Conservation (phyloP, 495 filamentous ascomycete species). For the Extremus antarcticus region DNA sequence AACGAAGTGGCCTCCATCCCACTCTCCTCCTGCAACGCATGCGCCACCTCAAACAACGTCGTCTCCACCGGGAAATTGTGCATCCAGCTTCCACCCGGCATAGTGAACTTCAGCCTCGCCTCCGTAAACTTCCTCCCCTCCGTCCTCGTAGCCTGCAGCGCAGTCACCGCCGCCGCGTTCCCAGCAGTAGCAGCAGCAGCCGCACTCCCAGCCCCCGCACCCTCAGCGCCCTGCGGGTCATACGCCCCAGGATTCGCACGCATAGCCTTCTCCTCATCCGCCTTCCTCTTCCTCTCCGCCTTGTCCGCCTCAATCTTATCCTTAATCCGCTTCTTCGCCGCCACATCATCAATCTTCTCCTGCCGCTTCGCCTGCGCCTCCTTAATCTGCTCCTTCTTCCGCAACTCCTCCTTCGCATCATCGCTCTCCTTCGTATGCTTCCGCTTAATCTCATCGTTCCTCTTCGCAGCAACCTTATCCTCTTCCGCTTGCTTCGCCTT, state of each 20-base stretch:
- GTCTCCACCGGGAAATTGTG: slow-evolving; percentile 77
- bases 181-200: slow-evolving; percentile 10
- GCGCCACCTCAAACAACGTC: slow-evolving; percentile 87
- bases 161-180: slow-evolving; percentile 32
- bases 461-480: slow-evolving; percentile 76
- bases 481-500: slow-evolving; percentile 52
- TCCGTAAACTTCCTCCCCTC: too few relatives aligned
- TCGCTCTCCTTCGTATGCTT: slow-evolving; percentile 38
- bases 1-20: slow-evolving; percentile 61
- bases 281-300: slow-evolving; percentile 67
- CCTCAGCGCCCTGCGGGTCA: slow-evolving; percentile 32
- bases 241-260: slow-evolving; percentile 56
- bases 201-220: too few relatives aligned
- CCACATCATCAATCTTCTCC: slow-evolving; percentile 80
- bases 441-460: slow-evolving; percentile 83
- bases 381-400: slow-evolving; percentile 80
- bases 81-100: slow-evolving; percentile 56
- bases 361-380: slow-evolving; percentile 70
- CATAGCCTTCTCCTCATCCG: slow-evolving; percentile 73
- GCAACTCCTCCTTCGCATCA: slow-evolving; percentile 47
- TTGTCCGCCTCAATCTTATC: slow-evolving; percentile 89
- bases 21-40: slow-evolving; percentile 54
- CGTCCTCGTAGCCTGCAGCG: slow-evolving; percentile 34
- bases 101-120: slow-evolving; percentile 72
- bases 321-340: slow-evolving; percentile 76